Base-by-base conservation (phyloP, 1,284 basidiomycete genomes). In the Irpex sp. region DNA sequence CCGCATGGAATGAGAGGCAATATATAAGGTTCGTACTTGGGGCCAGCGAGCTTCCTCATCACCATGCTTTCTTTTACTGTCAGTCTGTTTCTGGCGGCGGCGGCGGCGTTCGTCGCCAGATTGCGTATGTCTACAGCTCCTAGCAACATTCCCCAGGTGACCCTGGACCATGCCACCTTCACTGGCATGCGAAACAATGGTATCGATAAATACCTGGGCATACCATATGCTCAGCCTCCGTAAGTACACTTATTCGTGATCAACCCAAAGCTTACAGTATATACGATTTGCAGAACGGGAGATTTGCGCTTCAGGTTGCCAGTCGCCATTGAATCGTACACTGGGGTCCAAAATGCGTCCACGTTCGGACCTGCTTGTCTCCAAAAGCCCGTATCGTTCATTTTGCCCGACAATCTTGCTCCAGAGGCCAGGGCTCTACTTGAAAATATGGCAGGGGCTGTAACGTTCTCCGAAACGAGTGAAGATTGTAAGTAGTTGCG, bases 401-500 rank as follows among this genome's bases (percentile, higher is more conserved):
- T 15, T 3, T 47, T 47, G 13, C 43, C 43, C 3, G 13, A 13
- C 4, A 47, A 47, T 17, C 17, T 47, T 4, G 13, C 43, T 15
- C 43, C 43, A 1, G 43, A 13, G 17, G 43, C 43, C 13, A 17
- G 13, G 4, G 43, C 43, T 47, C 13, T 17, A 17, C 17, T 47
- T 13, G 43, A 17, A 47, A 21, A 13, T 47, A 17, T 47, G 17
- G 17, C 43, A 15, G 43, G 13, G 13, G 13, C 13, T 15, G 43
- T 17, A 15, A 47, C 13, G 13, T 17, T 47, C 13, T 7, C 43
- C 4, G 13, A 47, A 13, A 47, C 43, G 13, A 17, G 43, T 15
- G 60, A 61, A 36, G 60, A 61, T 31, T 61, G 60, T 61, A 47
- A n/a, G 59, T 26, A 21, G 53, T 47, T 47, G 5, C 43, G 6